Evolutionary conservation across 129 eudicot genomes (phyloP).

Genomic region (Silybum marianum): DNA sequence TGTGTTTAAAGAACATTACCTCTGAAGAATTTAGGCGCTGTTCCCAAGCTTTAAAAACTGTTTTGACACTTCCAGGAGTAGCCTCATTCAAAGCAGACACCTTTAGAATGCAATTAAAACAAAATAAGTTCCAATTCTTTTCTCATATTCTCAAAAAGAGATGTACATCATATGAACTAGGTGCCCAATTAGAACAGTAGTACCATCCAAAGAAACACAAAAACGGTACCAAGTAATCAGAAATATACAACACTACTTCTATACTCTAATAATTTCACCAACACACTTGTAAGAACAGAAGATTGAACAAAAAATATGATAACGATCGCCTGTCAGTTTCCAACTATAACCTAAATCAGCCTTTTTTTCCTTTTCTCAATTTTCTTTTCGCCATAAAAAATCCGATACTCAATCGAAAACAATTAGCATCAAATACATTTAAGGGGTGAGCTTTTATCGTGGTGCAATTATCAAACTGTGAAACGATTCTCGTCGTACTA

Average conservation of each 20-base stretch:
- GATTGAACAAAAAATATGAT: neutral
- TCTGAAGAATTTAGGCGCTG: conserved; percentile 77
- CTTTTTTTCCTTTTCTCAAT: neutral
- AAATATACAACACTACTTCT: neutral
- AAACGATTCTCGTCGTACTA: neutral
- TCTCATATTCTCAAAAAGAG: conserved; percentile 9
- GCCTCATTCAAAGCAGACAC: conserved; percentile 97
- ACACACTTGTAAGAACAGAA: conserved; percentile 1
- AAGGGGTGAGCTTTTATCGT: neutral
- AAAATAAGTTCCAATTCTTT: conserved; percentile 9
- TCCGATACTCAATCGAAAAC: neutral
- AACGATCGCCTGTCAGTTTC: neutral
- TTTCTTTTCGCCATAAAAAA: neutral
- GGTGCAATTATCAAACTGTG: neutral
- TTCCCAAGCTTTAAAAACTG: conserved; percentile 94
- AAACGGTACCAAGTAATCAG: neutral
- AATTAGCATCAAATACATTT: neutral
- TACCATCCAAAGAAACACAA: neutral
- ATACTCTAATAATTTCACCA: neutral
- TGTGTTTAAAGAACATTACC: conserved; percentile 40
- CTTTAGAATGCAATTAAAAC: conserved; percentile 38
- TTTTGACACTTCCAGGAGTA: conserved; percentile 87
- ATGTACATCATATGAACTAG: neutral
- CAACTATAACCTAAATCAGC: neutral
- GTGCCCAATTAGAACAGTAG: neutral